Conservation (phyloP, 768 basidiomycete species). For the Pulveroboletus sp. region DNA sequence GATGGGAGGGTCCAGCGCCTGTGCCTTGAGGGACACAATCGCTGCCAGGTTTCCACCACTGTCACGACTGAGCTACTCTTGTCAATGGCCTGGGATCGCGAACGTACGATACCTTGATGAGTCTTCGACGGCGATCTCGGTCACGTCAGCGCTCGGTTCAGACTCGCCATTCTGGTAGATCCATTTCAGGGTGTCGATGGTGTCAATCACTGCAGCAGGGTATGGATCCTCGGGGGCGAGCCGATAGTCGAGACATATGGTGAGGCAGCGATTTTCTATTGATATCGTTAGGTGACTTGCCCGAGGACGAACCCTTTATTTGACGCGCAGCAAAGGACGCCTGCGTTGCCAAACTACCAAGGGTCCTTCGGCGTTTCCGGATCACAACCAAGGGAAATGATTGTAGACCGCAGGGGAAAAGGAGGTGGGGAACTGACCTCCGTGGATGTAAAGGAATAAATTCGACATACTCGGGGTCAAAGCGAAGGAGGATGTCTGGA, state of each 20-base stretch:
- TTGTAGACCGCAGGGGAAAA: no score
- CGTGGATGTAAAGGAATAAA: slow-evolving; percentile 74
- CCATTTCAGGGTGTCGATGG: slow-evolving; percentile 66
- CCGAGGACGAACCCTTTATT: slow-evolving; percentile 16
- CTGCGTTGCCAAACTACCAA: slow-evolving; percentile 59
- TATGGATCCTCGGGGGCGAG: slow-evolving; percentile 70
- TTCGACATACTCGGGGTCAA: slow-evolving; percentile 65
- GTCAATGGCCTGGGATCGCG: no score
- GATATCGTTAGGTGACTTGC: no score
- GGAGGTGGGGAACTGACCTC: slow-evolving; percentile 41
- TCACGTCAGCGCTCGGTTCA: slow-evolving; percentile 46
- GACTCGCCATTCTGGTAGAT: slow-evolving; percentile 45
- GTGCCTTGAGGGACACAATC: slow-evolving; percentile 62
- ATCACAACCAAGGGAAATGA: background rate
- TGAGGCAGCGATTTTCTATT: slow-evolving; percentile 58
- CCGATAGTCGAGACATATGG: slow-evolving; percentile 68
- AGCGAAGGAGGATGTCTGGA: slow-evolving; percentile 49
- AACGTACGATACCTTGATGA: slow-evolving; percentile 52
- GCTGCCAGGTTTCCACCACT: slow-evolving; percentile 75
- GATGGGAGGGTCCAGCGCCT: slow-evolving; percentile 44
- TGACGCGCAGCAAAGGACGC: slow-evolving; percentile 47
- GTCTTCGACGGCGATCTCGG: slow-evolving; percentile 66
- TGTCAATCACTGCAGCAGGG: slow-evolving; percentile 70
- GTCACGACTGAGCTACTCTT: background rate
- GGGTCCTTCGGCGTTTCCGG: slow-evolving; percentile 46